Percentiles rank a stretch among this genome's conserved stretches.
These are phyloP conservation scores for Podila verticillata DNA, from an alignment of 192 early-diverging fungal species.

Conservation along the genomic window DNA sequence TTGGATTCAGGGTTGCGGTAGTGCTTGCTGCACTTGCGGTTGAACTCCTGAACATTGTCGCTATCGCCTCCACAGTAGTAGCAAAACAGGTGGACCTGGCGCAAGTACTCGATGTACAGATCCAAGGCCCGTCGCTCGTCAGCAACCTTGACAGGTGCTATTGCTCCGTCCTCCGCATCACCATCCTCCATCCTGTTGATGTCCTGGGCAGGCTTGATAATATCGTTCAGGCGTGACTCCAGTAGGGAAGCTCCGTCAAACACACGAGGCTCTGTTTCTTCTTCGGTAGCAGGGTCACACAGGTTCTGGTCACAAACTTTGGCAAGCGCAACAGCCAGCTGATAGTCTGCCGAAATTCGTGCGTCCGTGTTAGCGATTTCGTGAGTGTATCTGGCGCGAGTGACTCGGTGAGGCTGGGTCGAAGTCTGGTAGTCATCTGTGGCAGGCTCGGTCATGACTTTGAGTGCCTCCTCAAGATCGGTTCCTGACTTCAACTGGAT, in stretches of 20 bases:
- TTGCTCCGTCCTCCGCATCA: constrained; percentile 26
- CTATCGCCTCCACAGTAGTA: constrained; percentile 93
- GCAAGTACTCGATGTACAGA: constrained; percentile 85
- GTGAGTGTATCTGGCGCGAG: constrained; percentile 69
- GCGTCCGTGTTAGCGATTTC: constrained; percentile 74
- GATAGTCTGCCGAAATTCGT: constrained; percentile 80
- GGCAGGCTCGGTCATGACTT: constrained; percentile 39
- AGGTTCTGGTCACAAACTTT: constrained; percentile 67
- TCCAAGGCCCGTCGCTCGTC: constrained; percentile 68
- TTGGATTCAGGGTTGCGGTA: constrained; percentile 40
- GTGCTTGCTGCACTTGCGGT: constrained; percentile 71
- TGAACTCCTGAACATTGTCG: constrained; percentile 86
- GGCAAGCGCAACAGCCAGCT: constrained; percentile 65
- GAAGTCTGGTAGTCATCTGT: constrained; percentile 41
- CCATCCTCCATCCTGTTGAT: constrained; percentile 25
- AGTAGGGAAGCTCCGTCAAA: constrained; percentile 20
- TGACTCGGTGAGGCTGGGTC: constrained; percentile 39
- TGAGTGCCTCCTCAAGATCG: constrained; percentile 79
- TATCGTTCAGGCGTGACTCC: constrained; percentile 26
- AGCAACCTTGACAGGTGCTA: constrained; percentile 6
- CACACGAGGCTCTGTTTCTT: constrained; percentile 16
- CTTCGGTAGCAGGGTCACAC: constrained; percentile 16
- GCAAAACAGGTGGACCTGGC: constrained; percentile 92
- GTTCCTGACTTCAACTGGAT: constrained; percentile 86
- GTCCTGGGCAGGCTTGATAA: constrained; percentile 17